Base-by-base conservation (phyloP, 345 rosid species). In the Salix dunnii region DNA sequence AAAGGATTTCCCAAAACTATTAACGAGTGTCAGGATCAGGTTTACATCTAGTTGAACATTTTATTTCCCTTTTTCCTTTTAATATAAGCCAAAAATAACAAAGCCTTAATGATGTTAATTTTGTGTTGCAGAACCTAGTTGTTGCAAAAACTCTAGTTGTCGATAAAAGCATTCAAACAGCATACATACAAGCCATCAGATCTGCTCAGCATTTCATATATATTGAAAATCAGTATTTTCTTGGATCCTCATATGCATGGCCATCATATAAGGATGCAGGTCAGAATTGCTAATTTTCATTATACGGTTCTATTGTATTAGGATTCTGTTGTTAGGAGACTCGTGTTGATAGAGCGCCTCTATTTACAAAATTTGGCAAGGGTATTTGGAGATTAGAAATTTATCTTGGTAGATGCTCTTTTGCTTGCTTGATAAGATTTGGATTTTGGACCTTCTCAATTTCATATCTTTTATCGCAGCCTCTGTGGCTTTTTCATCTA, bases 231-330 rank as follows among this genome's bases (percentile, higher is more conserved):
- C 99, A 96, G 89, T 96, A 92, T 84, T 96, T 96, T 80, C 83
- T 96, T 40, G 99, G 99, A 80, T 96, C 99, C 68, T 96, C 99
- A 4, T 96, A 92, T 89, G 99, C 88, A 1, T 96, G 99, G 99
- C 98, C 93, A 65, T 84, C 89, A 1, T 92, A 96, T 75, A 83
- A 87, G 78, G 70, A 84, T 83, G 98, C 98, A 90, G 99, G 99
- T 96, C 72, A 71, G 72, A 68, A 53, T 73, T 73, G 16, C 66
- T 49, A 31, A 67, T 53, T 36, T 79, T 31, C 12, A 63, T 71
- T 67, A 21, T 46, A 13, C 71, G 25, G 9, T 64, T 35, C 9
- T 38, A 27, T 4, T 49, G 27, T 25, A 21, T 6, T 46, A 7
- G 27, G 46, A 23, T 76, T 35, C 21, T 0, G 28, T 67, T 67